phyloP scores from a whole-genome alignment of 345 rosid genomes.

The Rhizophora mangle region DNA sequence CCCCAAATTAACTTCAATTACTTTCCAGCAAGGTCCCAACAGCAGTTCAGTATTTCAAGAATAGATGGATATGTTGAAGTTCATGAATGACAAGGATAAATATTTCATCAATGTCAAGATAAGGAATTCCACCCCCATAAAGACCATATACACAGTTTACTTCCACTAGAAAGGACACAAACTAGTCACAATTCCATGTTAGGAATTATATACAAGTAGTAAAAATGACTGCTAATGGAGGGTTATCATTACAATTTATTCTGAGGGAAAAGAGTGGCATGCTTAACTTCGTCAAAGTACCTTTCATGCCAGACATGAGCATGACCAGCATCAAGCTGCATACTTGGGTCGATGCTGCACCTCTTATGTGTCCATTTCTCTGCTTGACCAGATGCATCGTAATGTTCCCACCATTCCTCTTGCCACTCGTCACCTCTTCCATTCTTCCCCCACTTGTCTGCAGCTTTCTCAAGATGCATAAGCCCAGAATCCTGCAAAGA shows the following conservation, averaged over 20 bases:
- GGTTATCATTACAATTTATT: too few species aligned
- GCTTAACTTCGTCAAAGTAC: slow-evolving; percentile 29
- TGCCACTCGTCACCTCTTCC: slow-evolving; percentile 85
- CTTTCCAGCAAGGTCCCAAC: not conserved
- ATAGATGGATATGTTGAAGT: too few species aligned
- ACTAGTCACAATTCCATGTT: not conserved
- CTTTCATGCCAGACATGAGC: slow-evolving; percentile 99
- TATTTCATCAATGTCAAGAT: not conserved
- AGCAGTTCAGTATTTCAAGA: slow-evolving; percentile 7
- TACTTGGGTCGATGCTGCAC: slow-evolving; percentile 88
- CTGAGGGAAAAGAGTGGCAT: not conserved
- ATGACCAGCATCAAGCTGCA: slow-evolving; percentile 76
- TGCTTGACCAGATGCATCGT: slow-evolving; percentile 71
- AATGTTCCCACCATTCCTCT: slow-evolving; percentile 95
- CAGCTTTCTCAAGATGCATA: slow-evolving; percentile 82
- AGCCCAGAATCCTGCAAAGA: slow-evolving; percentile 57
- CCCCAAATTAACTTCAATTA: not conserved
- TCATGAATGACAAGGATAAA: too few species aligned
- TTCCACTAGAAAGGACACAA: not conserved
- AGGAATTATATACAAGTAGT: not conserved
- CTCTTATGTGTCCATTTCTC: slow-evolving; percentile 98
- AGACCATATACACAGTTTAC: not conserved
- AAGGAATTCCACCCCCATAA: not conserved
- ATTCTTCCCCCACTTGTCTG: slow-evolving; percentile 97
- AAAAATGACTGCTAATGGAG: not conserved